Evolutionary conservation across 1,284 basidiomycete species (phyloP).

Genomic region (Marasmius sp.): DNA sequence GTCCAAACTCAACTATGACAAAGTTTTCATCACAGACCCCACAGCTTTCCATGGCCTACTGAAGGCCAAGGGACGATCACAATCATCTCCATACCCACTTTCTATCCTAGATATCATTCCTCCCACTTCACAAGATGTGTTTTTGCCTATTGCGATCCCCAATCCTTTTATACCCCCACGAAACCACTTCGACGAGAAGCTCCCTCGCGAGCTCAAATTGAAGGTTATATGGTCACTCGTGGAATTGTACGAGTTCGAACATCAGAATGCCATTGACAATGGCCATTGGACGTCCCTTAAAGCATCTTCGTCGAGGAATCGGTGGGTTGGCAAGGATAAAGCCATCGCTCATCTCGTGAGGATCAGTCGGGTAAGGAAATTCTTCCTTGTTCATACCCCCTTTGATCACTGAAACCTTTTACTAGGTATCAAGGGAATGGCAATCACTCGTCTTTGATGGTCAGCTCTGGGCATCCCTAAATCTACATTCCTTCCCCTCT

Average conservation of each 20-base stretch:
- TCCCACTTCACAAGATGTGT: constrained; percentile 43
- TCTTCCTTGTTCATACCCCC: constrained; percentile 6
- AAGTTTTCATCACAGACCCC: background rate
- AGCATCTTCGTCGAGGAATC: constrained; percentile 54
- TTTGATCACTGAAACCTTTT: background rate
- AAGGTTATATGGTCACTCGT: constrained; percentile 59
- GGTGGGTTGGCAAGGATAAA: constrained; percentile 72
- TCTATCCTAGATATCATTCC: constrained; percentile 59
- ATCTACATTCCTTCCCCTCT: constrained; percentile 60
- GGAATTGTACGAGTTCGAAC: constrained; percentile 53
- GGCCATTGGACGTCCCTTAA: constrained; percentile 57
- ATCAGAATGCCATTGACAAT: constrained; percentile 38
- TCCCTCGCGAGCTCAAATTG: constrained; percentile 77
- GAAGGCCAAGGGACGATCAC: constrained; percentile 57
- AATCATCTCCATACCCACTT: constrained; percentile 61
- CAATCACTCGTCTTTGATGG: constrained; percentile 80
- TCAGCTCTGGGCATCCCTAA: constrained; percentile 75
- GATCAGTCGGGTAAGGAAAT: constrained; percentile 68
- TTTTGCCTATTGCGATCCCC: constrained; percentile 45
- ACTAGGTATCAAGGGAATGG: constrained; percentile 84
- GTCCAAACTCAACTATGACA: too few species aligned
- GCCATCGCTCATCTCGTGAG: constrained; percentile 79
- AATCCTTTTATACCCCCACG: constrained; percentile 21
- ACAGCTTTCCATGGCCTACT: constrained; percentile 17
- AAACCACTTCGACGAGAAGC: constrained; percentile 62